Base-by-base conservation (phyloP, 176 grass and related monocot species). In the Triticum turgidum region DNA sequence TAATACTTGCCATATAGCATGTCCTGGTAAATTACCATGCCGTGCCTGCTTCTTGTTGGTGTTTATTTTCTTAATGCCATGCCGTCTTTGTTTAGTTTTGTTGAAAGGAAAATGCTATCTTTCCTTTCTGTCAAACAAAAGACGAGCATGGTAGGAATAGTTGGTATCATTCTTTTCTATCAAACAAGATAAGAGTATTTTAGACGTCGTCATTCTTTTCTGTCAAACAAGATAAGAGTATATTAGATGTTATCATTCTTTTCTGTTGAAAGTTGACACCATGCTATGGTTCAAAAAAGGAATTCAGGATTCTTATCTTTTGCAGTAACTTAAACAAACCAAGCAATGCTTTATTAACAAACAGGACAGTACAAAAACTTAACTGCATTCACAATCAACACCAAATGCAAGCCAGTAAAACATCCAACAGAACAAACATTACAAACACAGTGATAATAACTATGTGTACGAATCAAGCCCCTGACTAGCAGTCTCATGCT, bases 341-440 rank as follows among this genome's bases (percentile, higher is more conserved):
- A 89, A 73, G 21, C 17, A 67, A 69, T 82, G 76, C 54, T 85
- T 83, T 79, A 88, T 82, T 79, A 66, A 83, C 69, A 85, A 15
- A 85, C 59, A 76, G 20, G 24, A 56, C 76, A 83, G 73, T 87
- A 84, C 68, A 92, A 38, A 49, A 33, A 51, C 65, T 62, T 90
- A 71, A 58, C 91, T 65, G 83, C 86, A 74, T 76, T 89, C 78
- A 83, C 84, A 86, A 81, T 59, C 68, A 80, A 80, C 69, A 88
- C 49, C 3, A 86, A 79, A 80, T 72, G 37, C 86, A 83, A 86
- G 69, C 89, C 76, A 87, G 33, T 29, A 63, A 81, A 61, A 83
- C 42, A 65, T 63, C 62, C 77, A 80, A 44, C 65, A 77, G 6
- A 86, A 72, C 69, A 89, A 37, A 77, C 80, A 69, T 91, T 25